A percentile compares a stretch with the other conserved stretches of the same genome.
phyloP scores from a whole-genome alignment of 2,329 filamentous ascomycete genomes.

The Trichoderma cornu-damae region DNA sequence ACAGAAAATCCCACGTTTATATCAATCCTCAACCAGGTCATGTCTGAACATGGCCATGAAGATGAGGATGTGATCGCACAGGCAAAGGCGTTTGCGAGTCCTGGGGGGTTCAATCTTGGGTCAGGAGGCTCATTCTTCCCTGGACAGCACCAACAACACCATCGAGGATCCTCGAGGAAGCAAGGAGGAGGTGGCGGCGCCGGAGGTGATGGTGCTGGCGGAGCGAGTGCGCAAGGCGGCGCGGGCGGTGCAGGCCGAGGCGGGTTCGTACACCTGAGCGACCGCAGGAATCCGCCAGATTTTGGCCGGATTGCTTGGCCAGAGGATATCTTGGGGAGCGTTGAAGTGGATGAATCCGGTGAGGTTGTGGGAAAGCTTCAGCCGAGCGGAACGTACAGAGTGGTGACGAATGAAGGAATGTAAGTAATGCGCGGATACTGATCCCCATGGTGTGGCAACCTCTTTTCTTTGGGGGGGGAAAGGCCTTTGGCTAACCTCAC shows the following conservation, averaged over 20 bases:
- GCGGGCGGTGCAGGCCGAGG: slow-evolving; percentile 55
- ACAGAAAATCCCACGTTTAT: slow-evolving; percentile 55
- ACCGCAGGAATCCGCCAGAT: slow-evolving; percentile 58
- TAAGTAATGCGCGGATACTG: slow-evolving; percentile 39
- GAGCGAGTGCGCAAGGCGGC: slow-evolving; percentile 57
- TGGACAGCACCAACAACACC: slow-evolving; percentile 37
- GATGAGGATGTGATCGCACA: slow-evolving; percentile 53
- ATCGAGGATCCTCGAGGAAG: slow-evolving; percentile 31
- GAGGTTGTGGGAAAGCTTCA: slow-evolving; percentile 54
- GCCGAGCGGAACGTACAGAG: slow-evolving; percentile 57
- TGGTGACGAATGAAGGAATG: slow-evolving; percentile 63
- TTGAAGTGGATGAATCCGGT: slow-evolving; percentile 57
- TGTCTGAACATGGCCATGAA: slow-evolving; percentile 49
- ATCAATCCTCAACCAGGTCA: slow-evolving; percentile 53
- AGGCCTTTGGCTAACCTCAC: not conserved
- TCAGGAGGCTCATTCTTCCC: slow-evolving; percentile 49
- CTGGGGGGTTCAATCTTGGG: slow-evolving; percentile 50
- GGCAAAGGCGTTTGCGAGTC: slow-evolving; percentile 55
- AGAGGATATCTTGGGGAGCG: slow-evolving; percentile 64
- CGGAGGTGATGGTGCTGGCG: slow-evolving; percentile 46
- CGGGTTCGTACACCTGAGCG: slow-evolving; percentile 61
- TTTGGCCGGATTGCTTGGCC: slow-evolving; percentile 65
- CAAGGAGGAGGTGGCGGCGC: slow-evolving; percentile 38
- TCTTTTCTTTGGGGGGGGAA: too few species aligned
- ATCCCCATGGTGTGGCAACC: not conserved